Percentiles rank a stretch among this genome's conserved stretches.
Evolutionary conservation across 2,329 filamentous ascomycete species (phyloP).

Genomic region (Fusarium brevicatenulatum): DNA sequence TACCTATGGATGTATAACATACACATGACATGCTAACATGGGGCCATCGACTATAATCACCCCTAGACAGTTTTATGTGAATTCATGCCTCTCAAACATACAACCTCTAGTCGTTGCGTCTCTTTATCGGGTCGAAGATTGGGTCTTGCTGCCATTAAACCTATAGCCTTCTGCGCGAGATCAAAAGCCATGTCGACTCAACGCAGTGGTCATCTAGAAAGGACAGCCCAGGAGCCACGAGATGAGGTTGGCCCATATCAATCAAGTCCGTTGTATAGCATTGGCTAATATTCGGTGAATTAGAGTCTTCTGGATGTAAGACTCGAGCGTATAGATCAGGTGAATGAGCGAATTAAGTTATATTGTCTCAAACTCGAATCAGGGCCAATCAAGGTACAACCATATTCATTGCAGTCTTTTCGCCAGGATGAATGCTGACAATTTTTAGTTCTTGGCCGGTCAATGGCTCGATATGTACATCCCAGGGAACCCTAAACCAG

Average conservation of each 20-base stretch:
- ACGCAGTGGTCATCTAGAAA: conserved; percentile 37
- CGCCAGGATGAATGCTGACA: not conserved
- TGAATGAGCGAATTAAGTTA: conserved; percentile 76
- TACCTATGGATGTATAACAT: not conserved
- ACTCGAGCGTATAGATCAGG: conserved; percentile 67
- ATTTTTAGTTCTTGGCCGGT: conserved; percentile 75
- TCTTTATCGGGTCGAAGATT: not conserved
- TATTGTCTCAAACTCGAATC: conserved; percentile 70
- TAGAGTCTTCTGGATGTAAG: conserved; percentile 69
- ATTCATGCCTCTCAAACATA: conserved; percentile 11
- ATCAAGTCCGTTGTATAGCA: not conserved
- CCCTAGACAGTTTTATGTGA: not conserved
- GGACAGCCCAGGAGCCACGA: conserved; percentile 74
- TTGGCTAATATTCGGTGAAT: not conserved
- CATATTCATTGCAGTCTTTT: too few species aligned
- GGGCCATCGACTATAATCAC: not conserved
- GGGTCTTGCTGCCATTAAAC: not conserved
- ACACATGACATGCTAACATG: not conserved
- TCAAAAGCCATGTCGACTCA: conserved; percentile 28
- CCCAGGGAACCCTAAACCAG: conserved; percentile 74
- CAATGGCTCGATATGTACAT: conserved; percentile 91
- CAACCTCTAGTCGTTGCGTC: not conserved
- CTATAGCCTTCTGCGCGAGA: not conserved
- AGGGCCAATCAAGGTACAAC: conserved; percentile 58
- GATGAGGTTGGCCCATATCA: conserved; percentile 57